Evolutionary conservation across 2,329 filamentous ascomycete species (phyloP), one percentile per base, ranked within the genome.

Genomic region (Neofusicoccum cordaticola): DNA sequence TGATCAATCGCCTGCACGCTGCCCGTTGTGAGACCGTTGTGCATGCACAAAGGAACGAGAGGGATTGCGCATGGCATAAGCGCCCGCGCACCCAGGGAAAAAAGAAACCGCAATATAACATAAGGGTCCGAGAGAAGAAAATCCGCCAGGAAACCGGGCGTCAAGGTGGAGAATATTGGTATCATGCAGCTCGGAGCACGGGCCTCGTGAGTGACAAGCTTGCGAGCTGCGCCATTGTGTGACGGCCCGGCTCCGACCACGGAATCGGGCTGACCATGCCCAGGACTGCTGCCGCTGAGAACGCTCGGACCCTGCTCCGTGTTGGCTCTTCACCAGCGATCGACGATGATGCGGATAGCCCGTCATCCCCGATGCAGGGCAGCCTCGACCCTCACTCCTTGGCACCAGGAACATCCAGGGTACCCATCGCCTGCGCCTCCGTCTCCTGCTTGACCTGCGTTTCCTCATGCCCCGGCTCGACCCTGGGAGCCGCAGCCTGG

Each of bases 341-440:
- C 56, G 56, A 60, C 56, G 56, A 60, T 60, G 56, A 31, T 60
- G 56, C 42, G 27, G 47, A 44, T 22, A 35, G n/a, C 56, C 56
- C 56, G 56, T 60, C 27, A 47, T 47, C 56, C 42, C 56, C 56
- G 56, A 45, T 31, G 56, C 56, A 60, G 56, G 56, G 56, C 27
- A 58, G 22, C 53, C 53, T 58, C 39, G 11, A 42, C 39, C 27
- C 56, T 60, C 56, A 60, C 31, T 60, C 41, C 41, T 60, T 60
- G 56, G 56, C 56, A 22, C 31, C 41, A 60, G 56, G 42, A 60
- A 60, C 56, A 12, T 47, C 56, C n/a, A 19, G n/a, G 4, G n/a
- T 60, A 3, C 17, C 42, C 22, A 15, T 22, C 56, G 11, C 42
- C 31, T 45, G 39, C 27, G 41, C 39, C 37, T n/a, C 41, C 39